Conservation (phyloP, 495 filamentous ascomycete species). For the Penicillium robsamsonii region DNA sequence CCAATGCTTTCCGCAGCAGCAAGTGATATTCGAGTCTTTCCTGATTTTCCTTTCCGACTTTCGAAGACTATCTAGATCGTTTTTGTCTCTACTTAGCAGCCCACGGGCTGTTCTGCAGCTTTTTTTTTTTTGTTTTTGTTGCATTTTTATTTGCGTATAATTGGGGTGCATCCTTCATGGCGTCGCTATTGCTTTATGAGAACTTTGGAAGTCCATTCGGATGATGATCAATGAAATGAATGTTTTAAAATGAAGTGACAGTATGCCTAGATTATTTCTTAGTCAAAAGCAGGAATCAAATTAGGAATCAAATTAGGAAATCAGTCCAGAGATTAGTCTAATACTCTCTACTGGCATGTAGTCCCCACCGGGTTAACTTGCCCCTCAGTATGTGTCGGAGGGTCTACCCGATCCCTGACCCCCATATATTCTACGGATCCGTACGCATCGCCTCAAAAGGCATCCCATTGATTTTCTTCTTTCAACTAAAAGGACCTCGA, state of each 20-base stretch:
- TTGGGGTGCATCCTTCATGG: slow-evolving; percentile 19
- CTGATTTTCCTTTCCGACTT: slow-evolving; percentile 5
- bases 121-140: not conserved
- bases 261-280: not conserved
- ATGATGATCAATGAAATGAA: slow-evolving; percentile 21
- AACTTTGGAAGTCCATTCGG: not conserved
- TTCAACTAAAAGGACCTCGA: not conserved
- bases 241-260: not conserved
- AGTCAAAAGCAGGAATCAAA: not conserved
- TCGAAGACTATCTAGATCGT: slow-evolving; percentile 1
- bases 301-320: not conserved
- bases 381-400: slow-evolving; percentile 11
- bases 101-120: not conserved
- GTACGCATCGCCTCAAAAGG: not conserved
- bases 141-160: slow-evolving; percentile 16
- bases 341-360: not conserved
- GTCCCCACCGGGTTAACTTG: slow-evolving; percentile 3
- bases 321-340: not conserved
- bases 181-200: not conserved
- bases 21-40: slow-evolving; percentile 17
- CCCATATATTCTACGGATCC: not conserved
- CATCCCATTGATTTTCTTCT: not conserved
- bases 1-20: slow-evolving; percentile 36
- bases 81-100: slow-evolving; percentile 11
- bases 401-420: slow-evolving; percentile 2